Evolutionary conservation across 1,139 yeast species (phyloP), one percentile per base, ranked within the genome.

Genomic region (Pichia sp.): DNA sequence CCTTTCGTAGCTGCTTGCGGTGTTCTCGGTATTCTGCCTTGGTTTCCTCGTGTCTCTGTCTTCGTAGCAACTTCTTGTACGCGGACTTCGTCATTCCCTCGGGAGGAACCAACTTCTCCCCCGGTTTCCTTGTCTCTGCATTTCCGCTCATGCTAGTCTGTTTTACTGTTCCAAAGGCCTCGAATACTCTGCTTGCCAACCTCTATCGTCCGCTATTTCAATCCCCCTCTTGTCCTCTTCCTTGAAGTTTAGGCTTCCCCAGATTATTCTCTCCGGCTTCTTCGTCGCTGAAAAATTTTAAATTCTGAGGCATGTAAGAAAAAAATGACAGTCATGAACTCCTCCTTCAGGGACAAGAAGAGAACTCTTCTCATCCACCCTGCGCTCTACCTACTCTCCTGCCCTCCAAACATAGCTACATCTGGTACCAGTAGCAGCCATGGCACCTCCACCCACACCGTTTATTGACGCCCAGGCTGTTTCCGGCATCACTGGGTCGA

Each of bases 401-500:
- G 5, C 38, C 13, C 8, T 13, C 38, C 38, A 34, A 34, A n/a
- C 41, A 38, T 16, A 42, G 15, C 19, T 23, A 30, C 11, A 11
- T 16, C 13, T 1, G 7, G 32, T n/a, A 29, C 10, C n/a, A 8
- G 8, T 11, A 30, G 32, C 36, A 40, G 44, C 41, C 29, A 67
- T 67, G 78, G 81, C 82, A 47, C 85, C 86, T 49, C 85, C 86
- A 34, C 88, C 90, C 11, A 80, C 71, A 2, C 58, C 85, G 36
- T 76, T 79, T 41, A 73, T 87, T 56, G 88, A 85, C 63, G 84
- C 90, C n/a, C 82, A 83, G 62, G 88, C 89, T 10, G 82, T 90
- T 43, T 86, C 95, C 67, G 96, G 96, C 5, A 87, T 90, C 58
- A 81, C 93, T 26, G 97, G 97, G 26, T 87, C 96, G 29, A 89